Percentiles rank a stretch among this genome's conserved stretches.
These are phyloP conservation scores for Aurantiochytrium sp. DNA, from an alignment of 108 stramenopile species.

Conservation along the genomic window DNA sequence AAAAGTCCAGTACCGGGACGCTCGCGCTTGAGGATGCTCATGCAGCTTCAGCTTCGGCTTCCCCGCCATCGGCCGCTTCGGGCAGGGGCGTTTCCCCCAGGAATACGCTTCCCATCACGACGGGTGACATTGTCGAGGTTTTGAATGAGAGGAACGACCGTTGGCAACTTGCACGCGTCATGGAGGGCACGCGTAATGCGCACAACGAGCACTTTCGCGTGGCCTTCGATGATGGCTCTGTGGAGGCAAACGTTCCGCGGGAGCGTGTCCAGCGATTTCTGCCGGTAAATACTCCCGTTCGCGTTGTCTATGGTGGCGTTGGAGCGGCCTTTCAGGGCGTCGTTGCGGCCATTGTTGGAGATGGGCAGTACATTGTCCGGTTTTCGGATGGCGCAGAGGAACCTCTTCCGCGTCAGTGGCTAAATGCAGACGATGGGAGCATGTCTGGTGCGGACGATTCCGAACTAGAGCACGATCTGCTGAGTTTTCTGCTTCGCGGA, in stretches of 20 bases:
- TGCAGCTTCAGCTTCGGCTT: neutral
- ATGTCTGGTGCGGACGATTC: neutral
- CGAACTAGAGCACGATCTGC: neutral
- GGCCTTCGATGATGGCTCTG: neutral
- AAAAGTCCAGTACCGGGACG: too few relatives aligned
- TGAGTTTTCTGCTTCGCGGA: neutral
- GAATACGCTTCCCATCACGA: neutral
- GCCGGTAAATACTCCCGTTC: neutral
- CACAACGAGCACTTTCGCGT: neutral
- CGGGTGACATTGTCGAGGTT: neutral
- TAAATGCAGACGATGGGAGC: neutral
- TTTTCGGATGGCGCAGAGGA: constrained; percentile 2
- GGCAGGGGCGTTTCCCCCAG: neutral
- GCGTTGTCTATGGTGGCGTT: neutral
- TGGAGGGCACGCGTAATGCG: neutral
- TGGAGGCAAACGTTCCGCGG: neutral
- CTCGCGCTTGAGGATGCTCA: neutral
- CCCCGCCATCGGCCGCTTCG: neutral
- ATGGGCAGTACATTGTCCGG: neutral
- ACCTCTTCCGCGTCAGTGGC: neutral
- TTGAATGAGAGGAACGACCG: neutral
- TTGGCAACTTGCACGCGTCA: neutral
- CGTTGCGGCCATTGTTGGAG: neutral
- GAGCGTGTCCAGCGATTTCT: neutral
- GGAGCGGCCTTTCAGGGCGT: neutral